Base-by-base conservation (phyloP, 805 yeast genomes). In the Hemisphaericaspora nanyangensis region DNA sequence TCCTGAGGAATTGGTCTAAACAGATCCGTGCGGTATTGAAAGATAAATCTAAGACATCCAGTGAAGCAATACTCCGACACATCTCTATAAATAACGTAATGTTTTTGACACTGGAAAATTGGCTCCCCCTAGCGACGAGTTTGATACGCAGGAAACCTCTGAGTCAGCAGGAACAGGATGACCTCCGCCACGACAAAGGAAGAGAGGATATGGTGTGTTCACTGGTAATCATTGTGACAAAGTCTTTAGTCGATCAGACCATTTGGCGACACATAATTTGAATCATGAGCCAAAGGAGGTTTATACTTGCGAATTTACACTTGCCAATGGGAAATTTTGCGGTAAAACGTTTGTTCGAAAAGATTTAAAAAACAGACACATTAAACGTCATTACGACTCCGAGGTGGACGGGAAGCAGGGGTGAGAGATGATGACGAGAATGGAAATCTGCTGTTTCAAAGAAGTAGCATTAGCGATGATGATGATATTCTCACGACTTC, bases 291-390 rank as follows among this genome's bases (percentile, higher is more conserved):
- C 74, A 3, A 68, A 62, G 33, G 74, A 73, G 38, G 76, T 80
- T 10, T 80, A 70, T 51, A 64, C 63, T 17, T 81, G 88, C 53
- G 84, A 56, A 70, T 79, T 52, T 43, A 58, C 47, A 54, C 63
- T 61, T 39, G 76, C 52, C 29, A 51, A 49, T 24, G 58, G 54
- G 16, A 61, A 70, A 10, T 59, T 61, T 3, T 81, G 88, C 52
- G 63, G 68, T 1, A 79, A 77, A 55, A 75, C 81, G 0, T 81
- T 81, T 63, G 87, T 81, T 0, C 58, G 88, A 29, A 71, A 68
- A 40, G 88, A 81, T 52, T 58, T 81, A 33, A 63, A 70, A 20
- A 72, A 68, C 29, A 42, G 73, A 25, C 74, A 69, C 41, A 45
- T 47, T 17, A 55, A 51, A 38, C 43, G 71, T 17, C 71, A 65